Evolutionary conservation across 768 basidiomycete species (phyloP).

Genomic region (Xerocomellus intermedius): DNA sequence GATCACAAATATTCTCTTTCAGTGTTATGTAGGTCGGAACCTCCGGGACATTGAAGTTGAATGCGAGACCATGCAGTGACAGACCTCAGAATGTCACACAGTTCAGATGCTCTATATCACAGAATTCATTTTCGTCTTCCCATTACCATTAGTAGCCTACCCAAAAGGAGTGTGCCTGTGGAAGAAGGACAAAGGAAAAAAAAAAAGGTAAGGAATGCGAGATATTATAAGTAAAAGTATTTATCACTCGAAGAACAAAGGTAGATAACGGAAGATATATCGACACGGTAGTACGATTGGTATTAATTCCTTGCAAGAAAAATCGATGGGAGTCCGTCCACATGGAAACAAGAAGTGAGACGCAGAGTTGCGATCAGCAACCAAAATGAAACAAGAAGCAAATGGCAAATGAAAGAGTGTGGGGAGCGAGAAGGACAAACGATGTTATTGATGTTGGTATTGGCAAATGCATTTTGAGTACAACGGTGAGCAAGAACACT

Average conservation of each 20-base stretch:
- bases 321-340: constrained; percentile 1
- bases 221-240: not conserved
- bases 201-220: not conserved
- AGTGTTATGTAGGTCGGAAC: too few species aligned
- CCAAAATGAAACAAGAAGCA: not conserved
- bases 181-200: not conserved
- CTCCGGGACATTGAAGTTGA: too few species aligned
- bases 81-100: not conserved
- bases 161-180: not conserved
- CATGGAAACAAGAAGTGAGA: constrained; percentile 3
- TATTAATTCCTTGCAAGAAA: constrained; percentile 17
- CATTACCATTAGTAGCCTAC: constrained; percentile 8
- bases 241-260: not conserved
- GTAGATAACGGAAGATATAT: constrained; percentile 1
- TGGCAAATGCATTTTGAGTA: constrained; percentile 17
- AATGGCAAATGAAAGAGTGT: constrained; percentile 2
- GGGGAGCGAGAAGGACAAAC: too few species aligned
- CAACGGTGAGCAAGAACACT: constrained; percentile 7
- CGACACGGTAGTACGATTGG: constrained; percentile 9
- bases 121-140: not conserved
- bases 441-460: constrained; percentile 1
- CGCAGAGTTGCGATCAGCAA: not conserved
- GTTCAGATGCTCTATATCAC: not conserved
- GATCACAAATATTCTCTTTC: too few species aligned
- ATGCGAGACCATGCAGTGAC: too few species aligned